Evolutionary conservation across 345 rosid species (phyloP).

Genomic region (Arabis alpina): DNA sequence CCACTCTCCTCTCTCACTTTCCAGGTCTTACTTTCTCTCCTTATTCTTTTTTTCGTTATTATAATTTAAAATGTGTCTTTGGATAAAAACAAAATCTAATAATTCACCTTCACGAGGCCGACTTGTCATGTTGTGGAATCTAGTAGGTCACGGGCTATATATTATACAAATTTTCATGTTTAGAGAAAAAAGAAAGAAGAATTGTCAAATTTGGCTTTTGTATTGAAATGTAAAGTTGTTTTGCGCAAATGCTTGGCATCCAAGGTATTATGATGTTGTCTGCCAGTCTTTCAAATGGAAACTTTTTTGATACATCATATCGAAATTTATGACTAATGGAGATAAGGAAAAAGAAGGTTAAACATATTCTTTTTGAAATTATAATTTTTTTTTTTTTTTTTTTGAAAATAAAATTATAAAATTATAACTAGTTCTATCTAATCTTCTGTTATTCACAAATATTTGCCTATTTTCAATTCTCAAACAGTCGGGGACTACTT

Average conservation of each 20-base stretch:
- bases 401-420: no score
- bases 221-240: conserved; percentile 9
- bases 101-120: conserved; percentile 38
- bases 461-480: no score
- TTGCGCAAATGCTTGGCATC: conserved; percentile 30
- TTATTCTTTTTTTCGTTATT: neutral
- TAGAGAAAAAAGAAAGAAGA: neutral
- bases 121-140: conserved; percentile 26
- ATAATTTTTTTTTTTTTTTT: no score
- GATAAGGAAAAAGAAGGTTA: no score
- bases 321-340: neutral
- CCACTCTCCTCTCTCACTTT: conserved; percentile 65
- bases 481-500: no score
- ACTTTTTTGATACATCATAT: neutral
- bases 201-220: conserved; percentile 17
- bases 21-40: conserved; percentile 44
- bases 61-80: conserved; percentile 10
- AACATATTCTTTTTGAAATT: no score
- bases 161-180: neutral
- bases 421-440: no score
- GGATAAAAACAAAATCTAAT: conserved; percentile 35
- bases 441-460: no score
- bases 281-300: neutral
- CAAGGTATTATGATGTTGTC: conserved; percentile 37
- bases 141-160: conserved; percentile 35